Conservation (phyloP, 2,329 filamentous ascomycete species). For the Exophiala spinifera region DNA sequence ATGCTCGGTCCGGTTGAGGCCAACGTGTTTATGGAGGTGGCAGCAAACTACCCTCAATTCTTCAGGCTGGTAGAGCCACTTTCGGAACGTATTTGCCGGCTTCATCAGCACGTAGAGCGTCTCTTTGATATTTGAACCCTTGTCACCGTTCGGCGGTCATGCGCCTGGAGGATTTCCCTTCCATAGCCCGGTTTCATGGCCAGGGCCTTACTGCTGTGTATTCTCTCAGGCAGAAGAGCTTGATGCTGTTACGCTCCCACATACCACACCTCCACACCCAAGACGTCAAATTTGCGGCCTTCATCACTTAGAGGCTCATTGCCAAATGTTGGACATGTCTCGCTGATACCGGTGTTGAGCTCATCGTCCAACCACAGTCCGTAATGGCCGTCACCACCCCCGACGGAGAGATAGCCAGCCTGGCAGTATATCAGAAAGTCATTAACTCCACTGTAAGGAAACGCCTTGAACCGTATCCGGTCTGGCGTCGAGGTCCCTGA, state of each 20-base stretch:
- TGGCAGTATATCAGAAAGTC: constrained; percentile 97
- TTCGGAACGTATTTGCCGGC: no score
- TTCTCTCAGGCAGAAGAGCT: not conserved
- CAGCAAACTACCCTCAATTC: no score
- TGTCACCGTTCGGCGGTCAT: no score
- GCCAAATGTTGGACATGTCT: constrained; percentile 83
- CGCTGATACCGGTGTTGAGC: constrained; percentile 79
- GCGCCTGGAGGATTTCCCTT: not conserved
- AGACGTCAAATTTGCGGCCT: constrained; percentile 83
- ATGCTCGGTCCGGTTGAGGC: no score
- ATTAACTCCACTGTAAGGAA: constrained; percentile 92
- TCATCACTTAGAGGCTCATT: constrained; percentile 93
- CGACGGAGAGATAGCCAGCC: constrained; percentile 76
- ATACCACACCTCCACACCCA: constrained; percentile 92
- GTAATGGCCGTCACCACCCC: constrained; percentile 85
- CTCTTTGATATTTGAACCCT: no score
- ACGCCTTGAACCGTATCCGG: constrained; percentile 90
- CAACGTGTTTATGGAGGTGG: no score
- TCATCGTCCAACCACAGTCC: constrained; percentile 89
- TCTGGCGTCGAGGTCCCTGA: constrained; percentile 60
- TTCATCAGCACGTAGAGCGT: no score
- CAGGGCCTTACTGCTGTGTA: no score
- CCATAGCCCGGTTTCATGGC: not conserved
- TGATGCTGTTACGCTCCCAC: constrained; percentile 55
- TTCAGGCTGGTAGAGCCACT: no score